A percentile compares a stretch with the other conserved stretches of the same genome.
These are phyloP conservation scores for Saturnispora mendoncae DNA, from an alignment of 805 yeast species.

Conservation along the genomic window DNA sequence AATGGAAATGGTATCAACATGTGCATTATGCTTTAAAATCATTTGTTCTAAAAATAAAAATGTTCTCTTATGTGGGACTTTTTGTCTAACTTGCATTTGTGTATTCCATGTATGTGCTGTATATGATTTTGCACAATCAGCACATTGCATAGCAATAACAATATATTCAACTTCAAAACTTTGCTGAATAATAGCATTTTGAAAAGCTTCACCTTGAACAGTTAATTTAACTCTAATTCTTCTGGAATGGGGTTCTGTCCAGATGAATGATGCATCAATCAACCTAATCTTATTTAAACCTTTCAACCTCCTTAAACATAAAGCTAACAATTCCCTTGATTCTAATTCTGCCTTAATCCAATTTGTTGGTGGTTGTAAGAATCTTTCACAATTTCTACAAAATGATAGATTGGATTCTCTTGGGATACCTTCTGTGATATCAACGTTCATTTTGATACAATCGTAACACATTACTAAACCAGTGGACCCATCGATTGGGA, in stretches of 20 bases:
- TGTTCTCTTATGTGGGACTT: conserved; percentile 94
- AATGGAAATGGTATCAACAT: conserved; percentile 85
- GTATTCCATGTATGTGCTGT: conserved; percentile 99
- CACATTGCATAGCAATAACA: conserved; percentile 93
- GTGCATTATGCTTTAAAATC: conserved; percentile 87
- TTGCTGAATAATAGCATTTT: conserved; percentile 87
- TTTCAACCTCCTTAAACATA: conserved; percentile 78
- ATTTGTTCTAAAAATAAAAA: conserved; percentile 92
- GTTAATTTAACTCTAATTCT: conserved; percentile 86
- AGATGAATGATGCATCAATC: conserved; percentile 87
- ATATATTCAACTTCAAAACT: conserved; percentile 89
- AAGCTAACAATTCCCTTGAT: conserved; percentile 84
- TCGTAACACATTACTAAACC: conserved; percentile 96
- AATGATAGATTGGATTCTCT: conserved; percentile 89
- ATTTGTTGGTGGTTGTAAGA: conserved; percentile 87
- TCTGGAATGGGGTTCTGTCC: conserved; percentile 99
- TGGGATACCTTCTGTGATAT: conserved; percentile 89
- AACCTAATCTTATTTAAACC: conserved; percentile 81
- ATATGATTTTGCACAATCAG: conserved; percentile 96
- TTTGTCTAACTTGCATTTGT: conserved; percentile 93
- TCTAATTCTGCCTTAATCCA: conserved; percentile 91
- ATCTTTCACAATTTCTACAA: conserved; percentile 95
- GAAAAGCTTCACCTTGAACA: conserved; percentile 94
- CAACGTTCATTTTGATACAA: conserved; percentile 89
- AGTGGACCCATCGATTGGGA: conserved; percentile 91